A percentile compares a stretch with the other conserved stretches of the same genome.
phyloP scores from a whole-genome alignment of 1,284 basidiomycete species.

The Ustilago lituana region DNA sequence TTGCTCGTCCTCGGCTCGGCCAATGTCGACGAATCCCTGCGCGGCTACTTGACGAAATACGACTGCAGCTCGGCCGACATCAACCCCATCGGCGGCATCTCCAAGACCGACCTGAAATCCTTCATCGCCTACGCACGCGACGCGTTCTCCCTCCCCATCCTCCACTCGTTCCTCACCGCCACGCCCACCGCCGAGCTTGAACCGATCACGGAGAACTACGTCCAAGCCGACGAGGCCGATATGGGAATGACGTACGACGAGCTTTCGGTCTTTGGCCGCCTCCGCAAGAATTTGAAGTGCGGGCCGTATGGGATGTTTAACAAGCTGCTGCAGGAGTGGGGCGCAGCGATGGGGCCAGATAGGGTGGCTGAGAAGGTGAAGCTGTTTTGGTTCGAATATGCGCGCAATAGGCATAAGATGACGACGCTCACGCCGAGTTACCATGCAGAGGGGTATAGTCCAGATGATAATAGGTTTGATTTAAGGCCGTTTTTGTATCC shows the following conservation, averaged over 20 bases:
- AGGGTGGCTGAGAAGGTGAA: conserved; percentile 98
- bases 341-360: conserved; percentile 65
- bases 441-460: conserved; percentile 88
- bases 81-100: conserved; percentile 97
- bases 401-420: conserved; percentile 98
- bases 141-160: conserved; percentile 84
- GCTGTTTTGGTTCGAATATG: conserved; percentile 95
- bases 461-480: conserved; percentile 97
- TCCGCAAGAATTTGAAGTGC: conserved; percentile 95
- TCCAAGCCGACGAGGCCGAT: conserved; percentile 95
- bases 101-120: conserved; percentile 94
- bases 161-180: conserved; percentile 84
- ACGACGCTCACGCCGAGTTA: conserved; percentile 96
- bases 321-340: conserved; percentile 93
- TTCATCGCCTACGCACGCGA: conserved; percentile 87
- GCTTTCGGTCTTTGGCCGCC: conserved; percentile 87
- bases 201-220: conserved; percentile 90
- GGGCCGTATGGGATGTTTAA: conserved; percentile 97
- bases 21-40: conserved; percentile 97
- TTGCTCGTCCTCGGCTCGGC: conserved; percentile 93
- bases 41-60: conserved; percentile 98
- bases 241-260: conserved; percentile 98
- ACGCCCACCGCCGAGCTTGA: conserved; percentile 95
- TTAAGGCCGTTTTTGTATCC: conserved; percentile 95
- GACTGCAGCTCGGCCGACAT: conserved; percentile 84